A percentile compares a stretch with the other conserved stretches of the same genome.
These are phyloP conservation scores for Trypanosoma boissoni DNA, from an alignment of 208 protist species.

Conservation along the genomic window DNA sequence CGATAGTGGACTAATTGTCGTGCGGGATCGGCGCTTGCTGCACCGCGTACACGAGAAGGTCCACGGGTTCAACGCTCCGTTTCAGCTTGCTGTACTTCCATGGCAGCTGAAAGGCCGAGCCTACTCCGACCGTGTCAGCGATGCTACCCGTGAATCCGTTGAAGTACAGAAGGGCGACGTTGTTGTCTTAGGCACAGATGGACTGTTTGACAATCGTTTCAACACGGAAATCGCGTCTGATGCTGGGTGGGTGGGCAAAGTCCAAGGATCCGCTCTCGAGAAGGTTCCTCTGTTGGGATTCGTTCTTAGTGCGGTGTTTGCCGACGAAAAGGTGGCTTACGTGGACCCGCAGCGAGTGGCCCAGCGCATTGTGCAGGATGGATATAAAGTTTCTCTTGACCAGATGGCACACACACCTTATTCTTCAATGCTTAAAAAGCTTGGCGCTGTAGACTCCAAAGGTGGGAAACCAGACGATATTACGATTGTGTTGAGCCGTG, in stretches of 20 bases:
- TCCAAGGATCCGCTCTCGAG: conserved; percentile 51
- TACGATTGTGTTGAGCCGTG: conserved; percentile 83
- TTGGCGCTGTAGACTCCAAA: conserved; percentile 59
- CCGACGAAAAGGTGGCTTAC: conserved; percentile 71
- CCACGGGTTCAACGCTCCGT: conserved; percentile 92
- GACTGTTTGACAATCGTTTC: conserved; percentile 94
- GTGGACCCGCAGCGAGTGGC: conserved; percentile 87
- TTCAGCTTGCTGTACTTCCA: conserved; percentile 87
- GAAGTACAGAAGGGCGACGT: conserved; percentile 89
- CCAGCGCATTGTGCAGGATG: conserved; percentile 80
- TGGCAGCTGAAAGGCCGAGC: conserved; percentile 57
- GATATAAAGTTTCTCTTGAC: conserved; percentile 71
- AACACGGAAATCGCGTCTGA: conserved; percentile 76
- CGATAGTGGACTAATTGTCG: conserved; percentile 85
- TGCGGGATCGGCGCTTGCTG: conserved; percentile 71
- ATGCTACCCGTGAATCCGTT: conserved; percentile 71
- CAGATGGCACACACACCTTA: conserved; percentile 77
- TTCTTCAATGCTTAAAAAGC: conserved; percentile 77
- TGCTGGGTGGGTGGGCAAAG: conserved; percentile 79
- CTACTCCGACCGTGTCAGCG: conserved; percentile 62
- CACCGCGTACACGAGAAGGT: conserved; percentile 86
- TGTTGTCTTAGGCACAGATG: conserved; percentile 90
- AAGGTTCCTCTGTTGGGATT: conserved; percentile 79
- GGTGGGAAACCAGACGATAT: conserved; percentile 92
- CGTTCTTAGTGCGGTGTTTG: conserved; percentile 64